Percentiles rank a stretch among this genome's conserved stretches.
These are phyloP conservation scores for Lagenidium giganteum DNA, from an alignment of 352 stramenopile genomes.

Conservation along the genomic window DNA sequence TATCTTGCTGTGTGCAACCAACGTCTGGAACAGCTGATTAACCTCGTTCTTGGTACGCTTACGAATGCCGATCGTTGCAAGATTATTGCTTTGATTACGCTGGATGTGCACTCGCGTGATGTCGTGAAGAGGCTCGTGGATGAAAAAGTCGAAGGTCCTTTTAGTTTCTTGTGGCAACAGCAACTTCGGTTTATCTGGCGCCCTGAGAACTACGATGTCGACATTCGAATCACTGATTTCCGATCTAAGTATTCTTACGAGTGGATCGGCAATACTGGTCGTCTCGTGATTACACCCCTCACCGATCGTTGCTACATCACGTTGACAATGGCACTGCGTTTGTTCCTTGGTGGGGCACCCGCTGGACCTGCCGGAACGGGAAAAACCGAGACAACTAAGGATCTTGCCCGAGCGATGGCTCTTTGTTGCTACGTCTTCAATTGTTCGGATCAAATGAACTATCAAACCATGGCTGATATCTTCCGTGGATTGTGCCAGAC, in stretches of 20 bases:
- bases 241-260: conserved; percentile 92
- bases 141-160: conserved; percentile 83
- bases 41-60: conserved; percentile 87
- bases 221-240: conserved; percentile 96
- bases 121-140: conserved; percentile 89
- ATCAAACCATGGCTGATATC: conserved; percentile 87
- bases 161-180: conserved; percentile 88
- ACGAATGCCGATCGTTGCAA: conserved; percentile 90
- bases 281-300: conserved; percentile 94
- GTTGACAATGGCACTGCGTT: conserved; percentile 92
- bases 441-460: conserved; percentile 88
- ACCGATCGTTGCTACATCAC: conserved; percentile 98
- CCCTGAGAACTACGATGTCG: conserved; percentile 93
- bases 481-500: conserved; percentile 83
- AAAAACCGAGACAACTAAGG: conserved; percentile 87
- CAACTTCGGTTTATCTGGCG: conserved; percentile 88
- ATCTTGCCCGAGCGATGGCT: conserved; percentile 80
- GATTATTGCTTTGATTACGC: conserved; percentile 94
- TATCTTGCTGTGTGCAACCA: conserved; percentile 80
- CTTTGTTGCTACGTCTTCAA: conserved; percentile 89
- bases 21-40: conserved; percentile 89
- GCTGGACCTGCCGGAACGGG: conserved; percentile 91
- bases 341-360: conserved; percentile 95
- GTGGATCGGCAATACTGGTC: conserved; percentile 86
- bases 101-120: conserved; percentile 94